Evolutionary conservation across 2,329 filamentous ascomycete species (phyloP), one percentile per base, ranked within the genome.

Genomic region (Diaporthe capsici): DNA sequence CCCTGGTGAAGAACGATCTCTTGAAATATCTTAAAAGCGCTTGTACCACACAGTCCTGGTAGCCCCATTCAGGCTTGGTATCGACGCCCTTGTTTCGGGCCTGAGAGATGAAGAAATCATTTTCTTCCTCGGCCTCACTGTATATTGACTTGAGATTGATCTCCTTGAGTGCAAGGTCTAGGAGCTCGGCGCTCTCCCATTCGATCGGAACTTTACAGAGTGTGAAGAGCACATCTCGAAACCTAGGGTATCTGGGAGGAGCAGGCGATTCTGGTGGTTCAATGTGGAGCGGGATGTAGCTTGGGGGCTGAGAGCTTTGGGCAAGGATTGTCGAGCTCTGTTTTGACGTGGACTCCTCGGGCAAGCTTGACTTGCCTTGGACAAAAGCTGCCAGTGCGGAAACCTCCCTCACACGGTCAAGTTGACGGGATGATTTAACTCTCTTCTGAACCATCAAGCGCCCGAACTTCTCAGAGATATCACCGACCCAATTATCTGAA

Each of bases 31-130:
- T 93, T 81, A 98, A 87, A 77, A 98, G 88, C 75, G 96, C 94
- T 79, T 94, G 91, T 81, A 98, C 94, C 73, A 98, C 95, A 83
- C 96, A 99, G 85, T 99, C 96, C 84, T 98, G 96, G 82, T 98
- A 98, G 74, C 95, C 96, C 96, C 96, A 98, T 86, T 95, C 93
- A 2, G 96, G 91, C 83, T 94, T 93, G 78, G 91, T 90, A 72
- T 92, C 94, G 74, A 94, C 91, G 25, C 94, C 94, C 86, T 98
- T 92, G 79, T 95, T 98, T 82, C 94, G 94, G 39, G 96, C 96
- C 84, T 97, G 92, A 39, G 95, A 96, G 81, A 94, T 92, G 79
- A 97, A 88, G 31, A 98, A 92, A 83, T 98, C 95, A 78, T 91
- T 92, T 84, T 98, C 96, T 83, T 98, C 96, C 83, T 98, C 95